Percentiles rank a stretch among this genome's conserved stretches.
Conservation (phyloP, 108 stramenopile genomes). For the Cylindrotheca fusiformis region DNA sequence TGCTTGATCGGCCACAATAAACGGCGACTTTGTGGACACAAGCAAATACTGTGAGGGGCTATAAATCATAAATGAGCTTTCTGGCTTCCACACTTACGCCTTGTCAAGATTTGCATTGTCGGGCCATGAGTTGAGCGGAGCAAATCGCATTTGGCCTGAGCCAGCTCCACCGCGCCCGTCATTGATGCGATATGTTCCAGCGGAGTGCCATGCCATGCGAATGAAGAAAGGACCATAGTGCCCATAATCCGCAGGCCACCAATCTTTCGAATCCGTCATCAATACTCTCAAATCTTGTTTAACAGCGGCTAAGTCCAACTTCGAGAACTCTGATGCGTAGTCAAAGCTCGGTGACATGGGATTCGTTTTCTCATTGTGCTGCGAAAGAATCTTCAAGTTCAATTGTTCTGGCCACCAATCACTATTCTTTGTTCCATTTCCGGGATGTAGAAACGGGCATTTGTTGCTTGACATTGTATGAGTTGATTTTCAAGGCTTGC, state of each 20-base stretch:
- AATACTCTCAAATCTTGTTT: conserved; percentile 45
- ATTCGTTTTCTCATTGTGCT: conserved; percentile 39
- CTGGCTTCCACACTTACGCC: conserved; percentile 29
- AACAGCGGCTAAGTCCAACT: conserved; percentile 41
- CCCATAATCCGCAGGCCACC: conserved; percentile 76
- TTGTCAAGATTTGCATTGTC: conserved; percentile 82
- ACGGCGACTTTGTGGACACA: conserved; percentile 26
- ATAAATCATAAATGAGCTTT: no score
- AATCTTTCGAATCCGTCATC: conserved; percentile 51
- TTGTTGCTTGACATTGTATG: conserved; percentile 5
- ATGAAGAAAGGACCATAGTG: conserved; percentile 76
- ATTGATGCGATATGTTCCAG: conserved; percentile 67
- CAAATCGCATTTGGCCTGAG: conserved; percentile 59
- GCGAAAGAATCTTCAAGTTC: conserved; percentile 51
- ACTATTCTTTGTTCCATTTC: conserved; percentile 27
- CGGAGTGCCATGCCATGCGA: conserved; percentile 58
- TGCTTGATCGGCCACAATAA: conserved; percentile 71
- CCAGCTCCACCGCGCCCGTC: conserved; percentile 77
- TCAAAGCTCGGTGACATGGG: conserved; percentile 30
- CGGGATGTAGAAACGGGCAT: conserved; percentile 30
- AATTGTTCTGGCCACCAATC: conserved; percentile 75
- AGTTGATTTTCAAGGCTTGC: no score
- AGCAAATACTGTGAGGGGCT: no score
- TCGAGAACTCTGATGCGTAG: conserved; percentile 45
- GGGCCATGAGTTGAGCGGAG: conserved; percentile 78